Conservation (phyloP, 1,284 basidiomycete genomes). For the Irpex lacteus region DNA sequence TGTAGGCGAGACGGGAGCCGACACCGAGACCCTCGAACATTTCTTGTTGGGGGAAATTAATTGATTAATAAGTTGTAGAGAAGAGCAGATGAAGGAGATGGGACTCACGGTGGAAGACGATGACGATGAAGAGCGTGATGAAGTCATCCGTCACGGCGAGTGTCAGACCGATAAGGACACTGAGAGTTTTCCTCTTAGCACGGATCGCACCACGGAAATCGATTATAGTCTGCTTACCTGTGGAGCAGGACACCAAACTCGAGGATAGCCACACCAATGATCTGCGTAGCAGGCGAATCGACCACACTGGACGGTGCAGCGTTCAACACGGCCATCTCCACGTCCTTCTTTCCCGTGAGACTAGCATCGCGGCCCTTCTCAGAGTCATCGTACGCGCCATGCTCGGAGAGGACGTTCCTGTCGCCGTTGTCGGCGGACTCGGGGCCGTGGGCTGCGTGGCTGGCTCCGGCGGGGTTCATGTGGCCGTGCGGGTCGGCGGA, state of each 20-base stretch:
- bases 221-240: constrained; percentile 36
- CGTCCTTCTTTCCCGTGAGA: background rate
- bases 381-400: background rate
- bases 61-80: background rate
- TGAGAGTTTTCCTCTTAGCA: constrained; percentile 21
- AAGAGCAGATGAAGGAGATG: background rate
- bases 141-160: constrained; percentile 85
- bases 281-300: constrained; percentile 62
- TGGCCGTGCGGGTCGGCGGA: constrained; percentile 31
- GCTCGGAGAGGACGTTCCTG: background rate
- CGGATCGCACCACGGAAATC: background rate
- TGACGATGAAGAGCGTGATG: constrained; percentile 84
- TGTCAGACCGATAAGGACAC: constrained; percentile 89
- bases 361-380: constrained; percentile 2
- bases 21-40: constrained; percentile 91
- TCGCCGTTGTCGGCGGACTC: constrained; percentile 33
- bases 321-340: background rate
- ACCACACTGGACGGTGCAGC: constrained; percentile 12
- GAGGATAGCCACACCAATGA: constrained; percentile 84
- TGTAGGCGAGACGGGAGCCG: constrained; percentile 78
- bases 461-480: constrained; percentile 63
- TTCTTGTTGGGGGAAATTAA: constrained; percentile 42
- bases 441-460: constrained; percentile 70
- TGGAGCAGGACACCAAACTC: constrained; percentile 94
- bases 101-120: constrained; percentile 83